Evolutionary conservation across 768 basidiomycete species (phyloP), one percentile per base, ranked within the genome.

Genomic region (Mycena leptocephala): DNA sequence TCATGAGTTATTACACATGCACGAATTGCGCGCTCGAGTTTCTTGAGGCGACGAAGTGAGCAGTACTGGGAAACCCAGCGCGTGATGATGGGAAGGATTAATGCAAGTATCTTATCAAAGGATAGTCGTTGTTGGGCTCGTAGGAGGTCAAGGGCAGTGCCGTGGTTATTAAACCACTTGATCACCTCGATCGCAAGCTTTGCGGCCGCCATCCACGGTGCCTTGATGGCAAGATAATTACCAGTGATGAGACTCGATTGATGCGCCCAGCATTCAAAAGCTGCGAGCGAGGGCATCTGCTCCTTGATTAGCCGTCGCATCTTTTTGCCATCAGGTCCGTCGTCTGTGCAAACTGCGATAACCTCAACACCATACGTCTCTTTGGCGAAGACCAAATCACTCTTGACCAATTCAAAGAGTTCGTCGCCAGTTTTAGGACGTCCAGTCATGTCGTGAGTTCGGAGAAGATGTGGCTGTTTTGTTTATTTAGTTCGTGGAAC

Each of bases 101-200:
- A 63, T 16, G 82, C 80, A 8, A 80, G 55, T 10, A 41, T 16
- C 30, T 79, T 78, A 20, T 76, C 70, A 20, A 56, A 58, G 9
- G 63, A 70, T n/a, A 51, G 32, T 14, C 33, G n/a, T 66, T 81
- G 77, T 30, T 79, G 77, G 7, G 65, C 46, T 2, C 76, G 67
- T 20, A 84, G 74, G 28, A 81, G 39, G 18, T 72, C 77, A 2
- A 83, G 75, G 0, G 82, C 79, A 5, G 24, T 33, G 5, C 73
- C 46, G 46, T 84, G 84, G 72, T 81, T 82, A 59, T 82, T 84
- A 56, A 84, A 83, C 79, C 80, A 85, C 33, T 80, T 80, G 48
- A 83, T 72, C 11, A 82, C 67, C 14, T 80, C 79, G 18, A 80
- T 32, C 0, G 76, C 78, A 0, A 41, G 53, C 8, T 76, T 61